These are phyloP conservation scores for Euphrasia confusa DNA, from an alignment of 257 asterid genomes.

Conservation along the genomic window DNA sequence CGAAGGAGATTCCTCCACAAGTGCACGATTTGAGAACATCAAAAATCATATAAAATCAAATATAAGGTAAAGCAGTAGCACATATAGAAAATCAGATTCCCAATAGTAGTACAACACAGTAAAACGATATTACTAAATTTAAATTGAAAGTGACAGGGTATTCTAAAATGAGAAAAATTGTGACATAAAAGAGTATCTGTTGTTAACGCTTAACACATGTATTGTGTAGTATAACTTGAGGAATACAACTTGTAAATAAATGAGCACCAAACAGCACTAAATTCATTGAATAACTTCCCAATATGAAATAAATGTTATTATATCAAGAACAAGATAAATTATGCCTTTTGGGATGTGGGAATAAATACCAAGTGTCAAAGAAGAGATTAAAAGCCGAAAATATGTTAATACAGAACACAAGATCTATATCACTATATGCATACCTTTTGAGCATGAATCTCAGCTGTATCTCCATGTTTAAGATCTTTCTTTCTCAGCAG, in stretches of 20 bases:
- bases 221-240: not conserved
- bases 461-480: conserved; percentile 72
- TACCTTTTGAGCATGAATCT: conserved; percentile 89
- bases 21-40: not conserved
- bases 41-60: conserved; percentile 14
- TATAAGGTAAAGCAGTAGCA: conserved; percentile 20
- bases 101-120: conserved; percentile 9
- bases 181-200: not conserved
- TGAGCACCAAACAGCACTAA: not conserved
- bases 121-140: not conserved
- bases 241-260: not conserved
- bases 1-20: conserved; percentile 14
- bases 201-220: not conserved
- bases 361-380: conserved; percentile 57
- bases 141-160: conserved; percentile 1
- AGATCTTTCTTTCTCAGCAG: conserved; percentile 70
- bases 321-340: not conserved
- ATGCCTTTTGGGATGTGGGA: conserved; percentile 81
- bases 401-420: conserved; percentile 11
- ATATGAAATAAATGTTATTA: not conserved
- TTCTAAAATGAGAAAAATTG: not conserved
- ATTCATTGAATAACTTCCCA: not conserved
- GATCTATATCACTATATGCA: conserved; percentile 12
- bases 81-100: conserved; percentile 11
- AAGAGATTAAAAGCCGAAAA: not conserved